Evolutionary conservation across 805 yeast genomes (phyloP).

Genomic region (Kodamaea neixiangensis): DNA sequence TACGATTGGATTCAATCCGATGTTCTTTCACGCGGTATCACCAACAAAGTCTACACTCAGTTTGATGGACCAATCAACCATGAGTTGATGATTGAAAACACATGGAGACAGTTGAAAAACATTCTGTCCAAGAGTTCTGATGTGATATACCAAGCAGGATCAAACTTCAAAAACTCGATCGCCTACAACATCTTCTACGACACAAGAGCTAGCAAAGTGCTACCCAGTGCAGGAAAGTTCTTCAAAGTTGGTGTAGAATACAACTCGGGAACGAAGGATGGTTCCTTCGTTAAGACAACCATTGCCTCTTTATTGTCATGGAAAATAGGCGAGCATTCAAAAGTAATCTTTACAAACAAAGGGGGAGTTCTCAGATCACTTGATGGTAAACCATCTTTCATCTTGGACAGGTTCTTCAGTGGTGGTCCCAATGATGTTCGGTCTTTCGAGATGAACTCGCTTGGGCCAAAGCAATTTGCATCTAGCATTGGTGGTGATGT

Average conservation of each 20-base stretch:
- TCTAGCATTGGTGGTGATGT: conserved; percentile 55
- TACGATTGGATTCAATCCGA: conserved; percentile 53
- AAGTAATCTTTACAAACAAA: conserved; percentile 30
- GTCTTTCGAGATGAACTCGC: conserved; percentile 51
- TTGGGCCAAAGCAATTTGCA: conserved; percentile 56
- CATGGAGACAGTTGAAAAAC: conserved; percentile 40
- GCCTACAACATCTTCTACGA: conserved; percentile 44
- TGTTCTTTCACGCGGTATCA: conserved; percentile 44
- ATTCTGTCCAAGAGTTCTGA: conserved; percentile 29
- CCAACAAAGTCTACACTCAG: conserved; percentile 42
- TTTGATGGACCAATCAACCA: conserved; percentile 41
- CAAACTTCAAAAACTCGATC: conserved; percentile 46
- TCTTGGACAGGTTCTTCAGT: conserved; percentile 54
- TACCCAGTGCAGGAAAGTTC: conserved; percentile 46
- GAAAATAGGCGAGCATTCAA: conserved; percentile 2
- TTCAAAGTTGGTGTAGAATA: conserved; percentile 39
- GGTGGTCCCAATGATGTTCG: conserved; percentile 66
- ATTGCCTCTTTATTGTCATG: conserved; percentile 41
- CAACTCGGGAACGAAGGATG: conserved; percentile 20
- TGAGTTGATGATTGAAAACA: conserved; percentile 49
- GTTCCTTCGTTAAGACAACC: conserved; percentile 42
- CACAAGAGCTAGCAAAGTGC: conserved; percentile 42
- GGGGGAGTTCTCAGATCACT: conserved; percentile 34
- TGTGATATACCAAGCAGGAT: conserved; percentile 44
- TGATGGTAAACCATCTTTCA: conserved; percentile 24